Evolutionary conservation across 805 yeast genomes (phyloP), one percentile per base, ranked within the genome.

Genomic region (Sugiyamaella lignohabitans): DNA sequence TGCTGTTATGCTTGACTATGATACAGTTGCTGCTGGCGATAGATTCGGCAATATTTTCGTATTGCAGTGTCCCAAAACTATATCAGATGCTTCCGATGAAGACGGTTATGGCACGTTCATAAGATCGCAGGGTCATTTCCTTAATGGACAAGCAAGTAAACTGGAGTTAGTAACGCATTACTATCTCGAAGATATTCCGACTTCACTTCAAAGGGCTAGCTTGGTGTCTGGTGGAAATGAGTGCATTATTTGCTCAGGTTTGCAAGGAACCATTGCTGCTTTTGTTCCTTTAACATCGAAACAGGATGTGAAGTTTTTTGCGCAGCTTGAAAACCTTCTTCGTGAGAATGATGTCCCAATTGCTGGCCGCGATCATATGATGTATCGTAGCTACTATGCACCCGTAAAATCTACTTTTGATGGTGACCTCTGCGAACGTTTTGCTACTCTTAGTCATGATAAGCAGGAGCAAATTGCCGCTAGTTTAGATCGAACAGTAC

Each of bases 1-100:
- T 2, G 55, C 83, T 38, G 59, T 71, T 2, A 65, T 78, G 53
- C 64, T 93, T 3, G 98, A 93, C 60, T 75, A 78, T 51, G 79
- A 79, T 47, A 87, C 96, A 0, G 76, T 84, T 1, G 68, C 84
- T 36, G 87, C 86, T 1, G 96, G 96, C 11, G 98, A 93, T 61
- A 82, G 80, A 58, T 87, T 84, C 64, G 97, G 98, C 0, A 86
- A 83, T 55, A 40, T 88, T 0, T 80, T 82, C 64, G 74, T 85
- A 1, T 64, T 87, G 36, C 68, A 96, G 49, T 63, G 83, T 36
- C 76, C 83, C 0, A 65, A 65, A n/a, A 66, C 70, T 3, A 68
- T 72, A 0, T 73, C 81, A 0, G 64, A 67, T 38, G 60, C 71
- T 37, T 64, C 78, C 20, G 81, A 75, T 49, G 75, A 72, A 42